These are phyloP conservation scores for Coccomyxa sp. DNA, from an alignment of 139 green algal genomes.

Conservation along the genomic window DNA sequence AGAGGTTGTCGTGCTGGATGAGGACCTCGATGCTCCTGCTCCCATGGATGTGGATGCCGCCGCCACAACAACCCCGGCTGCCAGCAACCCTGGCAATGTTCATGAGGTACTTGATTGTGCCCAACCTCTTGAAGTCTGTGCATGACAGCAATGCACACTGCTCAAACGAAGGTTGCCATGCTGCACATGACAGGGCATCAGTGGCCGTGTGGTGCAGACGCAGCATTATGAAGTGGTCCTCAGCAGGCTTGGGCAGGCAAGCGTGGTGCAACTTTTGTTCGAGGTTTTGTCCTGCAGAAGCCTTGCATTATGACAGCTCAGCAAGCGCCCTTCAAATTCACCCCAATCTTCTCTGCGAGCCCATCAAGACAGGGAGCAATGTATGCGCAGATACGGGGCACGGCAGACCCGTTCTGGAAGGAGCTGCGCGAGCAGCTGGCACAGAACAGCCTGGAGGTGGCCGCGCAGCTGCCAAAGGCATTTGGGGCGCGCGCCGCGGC, in stretches of 20 bases:
- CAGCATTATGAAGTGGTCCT: not conserved
- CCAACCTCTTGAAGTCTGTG: too few species aligned
- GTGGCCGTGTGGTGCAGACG: not conserved
- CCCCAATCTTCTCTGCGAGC: not conserved
- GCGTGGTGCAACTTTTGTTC: not conserved
- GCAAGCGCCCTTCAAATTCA: not conserved
- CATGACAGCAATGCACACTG: too few species aligned
- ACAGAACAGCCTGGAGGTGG: not conserved
- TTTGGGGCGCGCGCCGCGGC: not conserved
- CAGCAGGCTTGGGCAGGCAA: not conserved
- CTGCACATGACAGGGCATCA: too few species aligned
- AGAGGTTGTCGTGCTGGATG: too few species aligned
- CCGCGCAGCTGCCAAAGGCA: not conserved
- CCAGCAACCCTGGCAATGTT: too few species aligned
- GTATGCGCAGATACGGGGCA: conserved; percentile 8
- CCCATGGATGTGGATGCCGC: too few species aligned
- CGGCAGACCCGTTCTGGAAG: conserved; percentile 28
- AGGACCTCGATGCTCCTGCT: too few species aligned
- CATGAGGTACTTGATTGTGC: too few species aligned
- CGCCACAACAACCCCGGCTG: too few species aligned
- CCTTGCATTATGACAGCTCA: not conserved
- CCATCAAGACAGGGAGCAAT: conserved; percentile 1
- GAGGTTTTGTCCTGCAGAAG: not conserved
- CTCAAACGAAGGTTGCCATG: too few species aligned
- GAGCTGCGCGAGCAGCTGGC: conserved; percentile 22